phyloP scores from a whole-genome alignment of 140 eudicot genomes.

The Anethum foeniculum region DNA sequence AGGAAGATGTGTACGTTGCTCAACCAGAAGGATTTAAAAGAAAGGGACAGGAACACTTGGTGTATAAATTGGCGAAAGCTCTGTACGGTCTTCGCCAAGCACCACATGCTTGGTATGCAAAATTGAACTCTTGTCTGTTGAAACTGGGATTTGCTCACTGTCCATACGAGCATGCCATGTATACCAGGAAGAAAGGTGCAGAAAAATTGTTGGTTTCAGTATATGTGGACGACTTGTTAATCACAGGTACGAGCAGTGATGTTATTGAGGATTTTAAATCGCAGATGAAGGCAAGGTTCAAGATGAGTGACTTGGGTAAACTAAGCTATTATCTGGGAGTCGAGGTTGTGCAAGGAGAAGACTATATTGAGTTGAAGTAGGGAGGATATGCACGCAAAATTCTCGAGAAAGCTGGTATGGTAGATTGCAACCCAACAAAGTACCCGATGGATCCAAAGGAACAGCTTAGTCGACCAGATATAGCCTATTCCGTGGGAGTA shows the following conservation, averaged over 20 bases:
- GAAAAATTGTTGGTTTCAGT: not conserved
- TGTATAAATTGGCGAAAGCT: no score
- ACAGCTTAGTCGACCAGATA: not conserved
- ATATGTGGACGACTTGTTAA: not conserved
- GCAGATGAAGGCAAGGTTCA: not conserved
- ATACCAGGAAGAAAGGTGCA: not conserved
- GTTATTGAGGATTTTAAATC: not conserved
- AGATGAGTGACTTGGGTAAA: not conserved
- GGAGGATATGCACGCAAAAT: not conserved
- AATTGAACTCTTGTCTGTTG: no score
- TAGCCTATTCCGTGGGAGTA: no score
- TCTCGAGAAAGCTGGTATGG: not conserved
- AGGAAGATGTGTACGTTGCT: no score
- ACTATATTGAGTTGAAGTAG: not conserved
- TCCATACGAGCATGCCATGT: not conserved
- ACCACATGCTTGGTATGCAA: no score
- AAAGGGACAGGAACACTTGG: no score
- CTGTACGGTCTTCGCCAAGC: no score
- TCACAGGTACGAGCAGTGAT: not conserved
- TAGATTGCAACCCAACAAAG: not conserved
- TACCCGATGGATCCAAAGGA: not conserved
- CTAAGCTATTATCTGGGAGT: no score
- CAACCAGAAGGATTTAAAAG: no score
- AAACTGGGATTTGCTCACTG: not conserved
- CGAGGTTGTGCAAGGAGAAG: not conserved